phyloP scores from a whole-genome alignment of 2,329 filamentous ascomycete genomes.

The Diaporthe citriasiana region DNA sequence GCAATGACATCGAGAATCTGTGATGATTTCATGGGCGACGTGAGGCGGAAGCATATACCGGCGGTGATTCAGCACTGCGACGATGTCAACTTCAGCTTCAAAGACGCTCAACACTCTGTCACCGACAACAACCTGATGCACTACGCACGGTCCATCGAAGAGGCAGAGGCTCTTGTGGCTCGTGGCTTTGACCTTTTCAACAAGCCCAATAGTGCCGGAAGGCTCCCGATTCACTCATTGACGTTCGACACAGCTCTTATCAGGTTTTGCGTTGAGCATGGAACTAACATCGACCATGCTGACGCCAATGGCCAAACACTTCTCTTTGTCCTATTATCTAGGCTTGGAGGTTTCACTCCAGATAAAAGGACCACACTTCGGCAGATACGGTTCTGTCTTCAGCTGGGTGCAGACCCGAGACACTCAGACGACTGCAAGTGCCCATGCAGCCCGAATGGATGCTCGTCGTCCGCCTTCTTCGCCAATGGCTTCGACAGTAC shows the following conservation, averaged over 20 bases:
- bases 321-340: not conserved
- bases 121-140: conserved; percentile 8
- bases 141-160: not conserved
- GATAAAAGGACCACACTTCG: not conserved
- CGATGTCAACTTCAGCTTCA: not conserved
- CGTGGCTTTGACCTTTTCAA: not conserved
- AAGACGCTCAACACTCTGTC: not conserved
- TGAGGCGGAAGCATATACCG: not conserved
- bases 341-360: not conserved
- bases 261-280: not conserved
- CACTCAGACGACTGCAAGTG: not conserved
- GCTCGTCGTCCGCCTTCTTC: not conserved
- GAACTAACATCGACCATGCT: not conserved
- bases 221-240: not conserved
- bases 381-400: not conserved
- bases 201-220: not conserved
- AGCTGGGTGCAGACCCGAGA: not conserved
- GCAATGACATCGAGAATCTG: not conserved
- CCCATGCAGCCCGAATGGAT: conserved; percentile 1
- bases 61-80: not conserved
- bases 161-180: not conserved
- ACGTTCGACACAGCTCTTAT: not conserved
- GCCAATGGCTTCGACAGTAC: not conserved
- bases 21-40: not conserved
- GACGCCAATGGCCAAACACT: not conserved